Evolutionary conservation across 2,329 filamentous ascomycete genomes (phyloP).

Genomic region (Apiospora arundinis): DNA sequence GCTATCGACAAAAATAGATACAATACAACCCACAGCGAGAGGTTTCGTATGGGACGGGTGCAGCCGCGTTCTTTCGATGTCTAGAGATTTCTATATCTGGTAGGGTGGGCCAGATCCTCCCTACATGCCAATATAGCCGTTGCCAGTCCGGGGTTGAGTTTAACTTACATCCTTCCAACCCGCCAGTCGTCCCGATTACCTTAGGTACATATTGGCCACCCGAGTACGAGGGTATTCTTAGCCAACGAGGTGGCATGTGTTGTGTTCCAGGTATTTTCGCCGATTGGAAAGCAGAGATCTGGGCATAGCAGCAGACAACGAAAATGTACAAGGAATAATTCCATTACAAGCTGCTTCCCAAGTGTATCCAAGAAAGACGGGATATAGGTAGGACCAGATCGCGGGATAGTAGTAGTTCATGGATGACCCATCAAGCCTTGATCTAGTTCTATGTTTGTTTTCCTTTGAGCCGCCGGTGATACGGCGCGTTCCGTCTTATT

Average conservation of each 20-base stretch:
- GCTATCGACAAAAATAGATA: neutral
- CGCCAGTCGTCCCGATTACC: neutral
- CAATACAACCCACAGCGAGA: too few species aligned
- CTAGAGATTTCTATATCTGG: neutral
- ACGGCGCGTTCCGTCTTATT: neutral
- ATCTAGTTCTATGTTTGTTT: neutral
- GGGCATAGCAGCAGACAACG: neutral
- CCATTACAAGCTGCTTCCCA: neutral
- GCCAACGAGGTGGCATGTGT: neutral
- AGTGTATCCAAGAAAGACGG: neutral
- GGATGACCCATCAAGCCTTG: too few species aligned
- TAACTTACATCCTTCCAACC: neutral
- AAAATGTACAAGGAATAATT: neutral
- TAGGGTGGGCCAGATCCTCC: too few species aligned
- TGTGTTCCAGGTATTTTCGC: neutral
- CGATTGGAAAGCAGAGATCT: neutral
- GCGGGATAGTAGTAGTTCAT: neutral
- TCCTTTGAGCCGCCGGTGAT: neutral
- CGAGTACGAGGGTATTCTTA: too few species aligned
- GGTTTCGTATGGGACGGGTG: neutral
- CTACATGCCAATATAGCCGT: neutral
- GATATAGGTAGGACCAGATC: neutral
- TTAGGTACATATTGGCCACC: neutral
- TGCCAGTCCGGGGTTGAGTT: neutral
- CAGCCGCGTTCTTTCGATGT: neutral